Percentiles rank a stretch among this genome's conserved stretches.
These are phyloP conservation scores for Ogataea henricii DNA, from an alignment of 805 yeast species.

Conservation along the genomic window DNA sequence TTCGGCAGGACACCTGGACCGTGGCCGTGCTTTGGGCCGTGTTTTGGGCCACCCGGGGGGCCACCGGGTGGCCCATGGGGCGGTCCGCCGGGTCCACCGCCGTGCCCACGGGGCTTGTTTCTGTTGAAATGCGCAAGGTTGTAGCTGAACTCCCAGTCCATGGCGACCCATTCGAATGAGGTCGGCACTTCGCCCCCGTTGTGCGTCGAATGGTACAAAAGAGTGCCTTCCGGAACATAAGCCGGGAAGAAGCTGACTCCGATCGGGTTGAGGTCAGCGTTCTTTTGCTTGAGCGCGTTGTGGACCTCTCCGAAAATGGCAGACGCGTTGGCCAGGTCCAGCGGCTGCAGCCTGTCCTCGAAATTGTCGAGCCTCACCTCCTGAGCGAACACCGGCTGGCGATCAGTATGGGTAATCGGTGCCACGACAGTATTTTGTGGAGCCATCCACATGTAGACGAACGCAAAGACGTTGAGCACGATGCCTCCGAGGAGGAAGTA, in stretches of 20 bases:
- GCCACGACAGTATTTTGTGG: background rate
- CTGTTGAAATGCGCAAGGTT: constrained; percentile 39
- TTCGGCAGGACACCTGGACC: constrained; percentile 1
- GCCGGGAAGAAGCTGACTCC: constrained; percentile 64
- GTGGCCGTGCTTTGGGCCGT: no score
- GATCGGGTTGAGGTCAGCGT: constrained; percentile 53
- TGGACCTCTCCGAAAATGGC: constrained; percentile 57
- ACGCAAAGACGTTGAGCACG: constrained; percentile 1
- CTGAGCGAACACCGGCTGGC: background rate
- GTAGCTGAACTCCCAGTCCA: constrained; percentile 64
- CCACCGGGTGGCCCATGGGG: background rate
- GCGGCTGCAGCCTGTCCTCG: constrained; percentile 26
- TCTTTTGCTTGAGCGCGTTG: constrained; percentile 53
- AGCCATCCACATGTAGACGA: constrained; percentile 1
- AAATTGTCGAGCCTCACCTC: constrained; percentile 24
- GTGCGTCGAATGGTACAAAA: constrained; percentile 54
- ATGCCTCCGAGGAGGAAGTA: background rate
- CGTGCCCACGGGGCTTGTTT: constrained; percentile 12
- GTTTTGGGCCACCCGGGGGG: background rate
- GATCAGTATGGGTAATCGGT: background rate
- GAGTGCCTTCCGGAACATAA: constrained; percentile 57
- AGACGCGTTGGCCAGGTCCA: constrained; percentile 51
- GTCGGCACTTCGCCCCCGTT: constrained; percentile 41
- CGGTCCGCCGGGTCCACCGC: background rate
- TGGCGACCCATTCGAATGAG: constrained; percentile 61